Conservation (phyloP, 352 stramenopile genomes). For the Blastocystis sp. region DNA sequence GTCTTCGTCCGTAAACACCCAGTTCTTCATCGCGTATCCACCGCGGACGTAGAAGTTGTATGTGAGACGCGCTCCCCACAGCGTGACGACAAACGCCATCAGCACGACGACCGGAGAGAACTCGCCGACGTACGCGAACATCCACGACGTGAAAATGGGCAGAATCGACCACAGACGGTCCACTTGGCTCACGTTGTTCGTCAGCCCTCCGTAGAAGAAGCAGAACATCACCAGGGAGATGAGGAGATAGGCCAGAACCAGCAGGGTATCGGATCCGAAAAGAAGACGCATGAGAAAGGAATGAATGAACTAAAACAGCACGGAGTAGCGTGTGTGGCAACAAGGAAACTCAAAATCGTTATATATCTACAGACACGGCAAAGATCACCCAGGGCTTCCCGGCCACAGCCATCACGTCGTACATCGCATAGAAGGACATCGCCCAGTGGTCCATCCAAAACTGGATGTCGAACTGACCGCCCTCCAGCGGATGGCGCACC, state of each 20-base stretch:
- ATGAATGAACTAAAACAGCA: not conserved
- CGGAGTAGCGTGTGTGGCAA: not conserved
- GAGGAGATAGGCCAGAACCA: constrained; percentile 8
- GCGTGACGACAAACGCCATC: constrained; percentile 7
- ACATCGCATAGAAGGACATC: constrained; percentile 72
- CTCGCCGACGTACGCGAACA: not conserved
- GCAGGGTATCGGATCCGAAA: not conserved
- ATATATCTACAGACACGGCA: constrained; percentile 57
- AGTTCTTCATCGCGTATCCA: constrained; percentile 1
- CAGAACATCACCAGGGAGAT: not conserved
- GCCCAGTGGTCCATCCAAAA: constrained; percentile 58
- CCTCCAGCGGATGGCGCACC: constrained; percentile 30
- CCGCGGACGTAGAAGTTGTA: constrained; percentile 37
- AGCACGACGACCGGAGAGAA: constrained; percentile 9
- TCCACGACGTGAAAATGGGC: constrained; percentile 27
- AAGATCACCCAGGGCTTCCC: constrained; percentile 66
- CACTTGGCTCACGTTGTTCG: constrained; percentile 59
- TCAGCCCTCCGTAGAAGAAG: constrained; percentile 23
- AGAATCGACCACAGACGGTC: constrained; percentile 57
- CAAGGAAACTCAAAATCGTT: not conserved
- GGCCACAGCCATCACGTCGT: constrained; percentile 57
- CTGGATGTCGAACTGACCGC: constrained; percentile 66
- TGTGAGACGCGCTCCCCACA: constrained; percentile 48
- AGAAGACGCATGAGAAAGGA: not conserved
- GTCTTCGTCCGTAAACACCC: constrained; percentile 38